These are phyloP conservation scores for Cinnamomum micranthum DNA, from an alignment of 164 flowering plant genomes.

Conservation along the genomic window DNA sequence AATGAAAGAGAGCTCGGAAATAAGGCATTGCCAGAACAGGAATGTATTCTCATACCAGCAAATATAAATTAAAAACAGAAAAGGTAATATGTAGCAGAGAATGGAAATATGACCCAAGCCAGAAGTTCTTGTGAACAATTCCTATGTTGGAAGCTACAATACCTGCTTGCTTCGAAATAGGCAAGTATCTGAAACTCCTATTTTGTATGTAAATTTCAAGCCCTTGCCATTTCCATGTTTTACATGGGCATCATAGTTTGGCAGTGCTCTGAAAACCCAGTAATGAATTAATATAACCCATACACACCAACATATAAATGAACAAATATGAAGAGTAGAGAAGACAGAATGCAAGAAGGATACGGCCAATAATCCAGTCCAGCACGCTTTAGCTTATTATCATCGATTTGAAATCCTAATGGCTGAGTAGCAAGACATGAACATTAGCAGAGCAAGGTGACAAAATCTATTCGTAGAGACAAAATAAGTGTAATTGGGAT, in stretches of 20 bases:
- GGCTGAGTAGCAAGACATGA: slow-evolving; percentile 46
- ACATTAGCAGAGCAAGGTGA: background rate
- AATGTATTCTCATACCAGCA: background rate
- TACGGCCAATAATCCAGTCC: slow-evolving; percentile 99
- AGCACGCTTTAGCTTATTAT: slow-evolving; percentile 89
- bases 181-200: too few species aligned
- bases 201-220: too few species aligned
- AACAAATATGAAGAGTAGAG: background rate
- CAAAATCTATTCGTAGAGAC: too few species aligned
- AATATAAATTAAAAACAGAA: background rate
- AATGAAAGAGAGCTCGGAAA: background rate
- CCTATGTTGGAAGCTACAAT: too few species aligned
- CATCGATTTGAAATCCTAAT: slow-evolving; percentile 82
- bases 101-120: background rate
- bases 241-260: background rate
- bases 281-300: background rate
- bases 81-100: background rate
- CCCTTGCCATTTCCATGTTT: too few species aligned
- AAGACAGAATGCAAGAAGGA: slow-evolving; percentile 30
- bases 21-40: background rate
- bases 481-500: background rate
- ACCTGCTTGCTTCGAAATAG: too few species aligned
- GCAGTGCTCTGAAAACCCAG: background rate
- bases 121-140: background rate
- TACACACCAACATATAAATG: background rate